Conservation (phyloP, 768 basidiomycete genomes). For the Coprinellus aureogranulatus region DNA sequence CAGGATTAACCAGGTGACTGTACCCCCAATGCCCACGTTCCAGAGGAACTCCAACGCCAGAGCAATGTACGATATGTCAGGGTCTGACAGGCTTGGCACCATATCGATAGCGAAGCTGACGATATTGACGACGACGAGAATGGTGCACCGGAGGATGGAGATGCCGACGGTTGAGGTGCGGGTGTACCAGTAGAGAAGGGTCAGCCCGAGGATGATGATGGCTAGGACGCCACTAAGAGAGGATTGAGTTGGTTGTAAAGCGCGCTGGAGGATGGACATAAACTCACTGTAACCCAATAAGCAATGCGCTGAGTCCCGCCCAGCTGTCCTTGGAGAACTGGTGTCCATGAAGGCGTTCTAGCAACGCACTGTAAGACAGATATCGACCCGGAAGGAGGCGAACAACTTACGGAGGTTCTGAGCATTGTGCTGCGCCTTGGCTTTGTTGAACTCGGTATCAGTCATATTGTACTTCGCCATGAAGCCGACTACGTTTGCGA, state of each 20-base stretch:
- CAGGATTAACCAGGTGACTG: constrained; percentile 4
- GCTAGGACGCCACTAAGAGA: constrained; percentile 16
- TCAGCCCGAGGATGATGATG: constrained; percentile 11
- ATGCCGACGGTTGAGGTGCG: constrained; percentile 31
- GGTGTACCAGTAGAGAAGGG: constrained; percentile 33
- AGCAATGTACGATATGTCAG: not conserved
- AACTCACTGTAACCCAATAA: not conserved
- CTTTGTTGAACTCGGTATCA: not conserved
- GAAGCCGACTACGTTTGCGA: not conserved
- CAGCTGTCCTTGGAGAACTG: not conserved
- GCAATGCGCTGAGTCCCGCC: not conserved
- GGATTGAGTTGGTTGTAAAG: too few relatives aligned
- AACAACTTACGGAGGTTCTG: not conserved
- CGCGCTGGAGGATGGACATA: not conserved
- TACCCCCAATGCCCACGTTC: not conserved
- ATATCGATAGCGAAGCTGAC: constrained; percentile 3
- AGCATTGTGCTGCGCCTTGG: not conserved
- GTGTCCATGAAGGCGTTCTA: not conserved
- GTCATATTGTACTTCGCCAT: not conserved
- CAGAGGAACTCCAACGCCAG: not conserved
- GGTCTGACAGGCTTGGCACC: not conserved
- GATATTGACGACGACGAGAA: constrained; percentile 16
- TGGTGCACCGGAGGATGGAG: constrained; percentile 20
- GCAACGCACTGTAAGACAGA: not conserved
- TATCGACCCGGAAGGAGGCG: too few relatives aligned